Evolutionary conservation across 2,329 filamentous ascomycete genomes (phyloP).

Genomic region (Passalora sequoiae): DNA sequence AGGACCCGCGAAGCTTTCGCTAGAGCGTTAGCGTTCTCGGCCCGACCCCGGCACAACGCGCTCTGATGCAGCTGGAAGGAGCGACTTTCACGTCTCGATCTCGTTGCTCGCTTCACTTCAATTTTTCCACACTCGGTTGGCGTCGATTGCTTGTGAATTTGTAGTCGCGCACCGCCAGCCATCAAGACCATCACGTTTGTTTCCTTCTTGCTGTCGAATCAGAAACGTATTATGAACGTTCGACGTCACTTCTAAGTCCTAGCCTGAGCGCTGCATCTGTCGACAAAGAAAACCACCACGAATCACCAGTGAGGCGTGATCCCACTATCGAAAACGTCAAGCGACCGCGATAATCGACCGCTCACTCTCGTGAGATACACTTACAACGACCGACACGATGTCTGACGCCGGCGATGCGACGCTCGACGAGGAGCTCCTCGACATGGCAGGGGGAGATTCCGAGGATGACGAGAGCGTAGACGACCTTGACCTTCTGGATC

Average conservation of each 20-base stretch:
- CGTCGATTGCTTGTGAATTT: not conserved
- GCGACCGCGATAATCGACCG: no score
- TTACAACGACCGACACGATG: conserved; percentile 12
- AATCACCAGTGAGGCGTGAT: no score
- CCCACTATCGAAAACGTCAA: no score
- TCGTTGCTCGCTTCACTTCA: not conserved
- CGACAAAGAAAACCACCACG: not conserved
- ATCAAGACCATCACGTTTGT: not conserved
- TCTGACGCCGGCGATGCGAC: conserved; percentile 39
- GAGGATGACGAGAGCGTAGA: conserved; percentile 43
- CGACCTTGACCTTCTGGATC: conserved; percentile 45
- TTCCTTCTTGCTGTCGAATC: no score
- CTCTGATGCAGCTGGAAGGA: conserved; percentile 3
- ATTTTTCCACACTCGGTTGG: not conserved
- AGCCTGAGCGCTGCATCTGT: no score
- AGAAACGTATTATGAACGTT: no score
- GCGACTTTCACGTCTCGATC: conserved; percentile 2
- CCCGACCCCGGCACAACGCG: not conserved
- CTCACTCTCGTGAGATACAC: no score
- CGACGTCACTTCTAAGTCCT: no score
- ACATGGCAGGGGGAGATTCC: conserved; percentile 68
- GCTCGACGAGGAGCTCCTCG: conserved; percentile 88
- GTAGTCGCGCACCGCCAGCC: not conserved
- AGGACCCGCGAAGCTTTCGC: not conserved
- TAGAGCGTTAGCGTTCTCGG: not conserved